phyloP scores from a whole-genome alignment of 306 rosid species.

The Medicago ruthenica region DNA sequence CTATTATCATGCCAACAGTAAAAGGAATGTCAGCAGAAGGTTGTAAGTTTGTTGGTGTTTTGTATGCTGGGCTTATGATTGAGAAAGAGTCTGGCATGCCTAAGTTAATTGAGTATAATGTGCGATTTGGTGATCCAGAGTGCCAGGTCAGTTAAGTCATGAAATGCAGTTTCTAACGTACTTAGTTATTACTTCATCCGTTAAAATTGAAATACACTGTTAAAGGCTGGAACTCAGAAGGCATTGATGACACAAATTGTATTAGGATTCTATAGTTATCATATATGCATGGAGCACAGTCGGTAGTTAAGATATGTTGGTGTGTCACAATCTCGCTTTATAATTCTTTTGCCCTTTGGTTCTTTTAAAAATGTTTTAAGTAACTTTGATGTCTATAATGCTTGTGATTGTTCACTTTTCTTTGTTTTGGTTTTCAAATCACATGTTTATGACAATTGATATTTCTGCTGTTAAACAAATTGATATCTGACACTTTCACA shows the following conservation, averaged over 20 bases:
- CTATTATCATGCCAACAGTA: constrained; percentile 88
- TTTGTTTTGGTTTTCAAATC: constrained; percentile 18
- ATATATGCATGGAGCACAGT: constrained; percentile 7
- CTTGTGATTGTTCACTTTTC: not conserved
- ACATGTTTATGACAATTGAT: no score
- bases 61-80: constrained; percentile 95
- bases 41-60: constrained; percentile 90
- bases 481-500: constrained; percentile 9
- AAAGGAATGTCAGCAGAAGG: constrained; percentile 95
- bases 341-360: not conserved
- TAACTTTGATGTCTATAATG: not conserved
- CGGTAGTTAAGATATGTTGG: constrained; percentile 22
- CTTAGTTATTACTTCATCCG: not conserved
- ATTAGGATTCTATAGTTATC: constrained; percentile 11
- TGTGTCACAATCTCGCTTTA: not conserved
- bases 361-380: constrained; percentile 1
- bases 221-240: constrained; percentile 10
- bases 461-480: not conserved
- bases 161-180: constrained; percentile 28
- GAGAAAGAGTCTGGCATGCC: constrained; percentile 95
- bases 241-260: not conserved
- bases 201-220: not conserved
- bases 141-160: constrained; percentile 77
- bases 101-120: constrained; percentile 92
- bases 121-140: constrained; percentile 99